phyloP scores from a whole-genome alignment of 106 monocot genomes.

The Posidonia australis region DNA sequence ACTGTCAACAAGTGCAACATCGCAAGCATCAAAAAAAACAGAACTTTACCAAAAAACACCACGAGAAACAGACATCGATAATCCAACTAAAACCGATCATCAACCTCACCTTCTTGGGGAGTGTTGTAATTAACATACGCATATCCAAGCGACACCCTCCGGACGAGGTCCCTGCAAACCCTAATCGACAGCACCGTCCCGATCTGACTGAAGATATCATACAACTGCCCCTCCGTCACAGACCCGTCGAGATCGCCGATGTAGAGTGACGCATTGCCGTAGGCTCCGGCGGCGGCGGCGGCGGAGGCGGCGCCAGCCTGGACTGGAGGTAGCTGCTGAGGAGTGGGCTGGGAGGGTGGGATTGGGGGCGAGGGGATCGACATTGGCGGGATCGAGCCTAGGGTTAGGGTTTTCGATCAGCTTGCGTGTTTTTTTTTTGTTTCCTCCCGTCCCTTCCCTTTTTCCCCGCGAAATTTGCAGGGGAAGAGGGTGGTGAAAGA shows the following conservation, averaged over 20 bases:
- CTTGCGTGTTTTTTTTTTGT: too few relatives aligned
- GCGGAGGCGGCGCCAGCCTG: not conserved
- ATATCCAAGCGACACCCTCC: slow-evolving; percentile 40
- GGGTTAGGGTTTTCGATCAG: slow-evolving; percentile 1
- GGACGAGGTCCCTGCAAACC: slow-evolving; percentile 34
- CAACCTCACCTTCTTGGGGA: slow-evolving; percentile 8
- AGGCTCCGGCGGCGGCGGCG: not conserved
- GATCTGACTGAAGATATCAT: slow-evolving; percentile 27
- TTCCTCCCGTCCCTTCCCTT: too few relatives aligned
- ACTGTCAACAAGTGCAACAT: too few relatives aligned
- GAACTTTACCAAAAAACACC: too few relatives aligned
- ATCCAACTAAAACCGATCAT: not conserved
- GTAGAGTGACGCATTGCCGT: slow-evolving; percentile 26
- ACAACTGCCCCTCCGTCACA: slow-evolving; percentile 19
- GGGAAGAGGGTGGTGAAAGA: too few relatives aligned
- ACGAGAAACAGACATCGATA: too few relatives aligned
- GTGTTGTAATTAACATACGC: slow-evolving; percentile 41
- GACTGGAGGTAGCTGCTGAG: not conserved
- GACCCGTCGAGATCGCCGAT: slow-evolving; percentile 44
- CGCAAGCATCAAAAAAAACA: too few relatives aligned
- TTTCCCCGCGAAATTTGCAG: too few relatives aligned
- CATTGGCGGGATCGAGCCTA: not conserved
- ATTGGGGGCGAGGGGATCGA: not conserved
- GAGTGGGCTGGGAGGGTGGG: not conserved
- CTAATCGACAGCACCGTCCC: slow-evolving; percentile 35